These are phyloP conservation scores for Aureobasidium sp. DNA, from an alignment of 2,329 filamentous ascomycete genomes.

Conservation along the genomic window DNA sequence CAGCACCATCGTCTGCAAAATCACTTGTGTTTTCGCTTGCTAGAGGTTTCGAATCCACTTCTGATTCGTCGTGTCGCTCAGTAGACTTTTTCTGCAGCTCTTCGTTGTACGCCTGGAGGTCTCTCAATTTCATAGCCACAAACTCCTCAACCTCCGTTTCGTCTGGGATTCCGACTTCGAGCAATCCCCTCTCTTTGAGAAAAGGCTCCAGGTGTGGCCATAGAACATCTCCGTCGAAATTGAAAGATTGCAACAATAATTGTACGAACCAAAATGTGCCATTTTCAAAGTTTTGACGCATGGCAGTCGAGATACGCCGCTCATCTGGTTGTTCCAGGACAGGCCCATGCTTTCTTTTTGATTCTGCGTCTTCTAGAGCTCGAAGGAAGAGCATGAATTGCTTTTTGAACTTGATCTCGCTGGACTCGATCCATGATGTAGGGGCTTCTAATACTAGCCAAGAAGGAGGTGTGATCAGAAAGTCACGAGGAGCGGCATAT, in stretches of 20 bases:
- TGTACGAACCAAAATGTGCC: not conserved
- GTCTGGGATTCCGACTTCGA: not conserved
- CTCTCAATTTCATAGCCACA: not conserved
- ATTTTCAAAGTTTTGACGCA: not conserved
- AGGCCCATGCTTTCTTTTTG: not conserved
- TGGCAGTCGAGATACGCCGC: not conserved
- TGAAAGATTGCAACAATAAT: not conserved
- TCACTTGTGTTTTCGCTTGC: not conserved
- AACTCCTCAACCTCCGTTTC: not conserved
- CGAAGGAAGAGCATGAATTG: not conserved
- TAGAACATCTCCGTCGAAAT: not conserved
- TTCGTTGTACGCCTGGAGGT: not conserved
- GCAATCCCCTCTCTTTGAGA: not conserved
- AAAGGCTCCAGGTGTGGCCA: not conserved
- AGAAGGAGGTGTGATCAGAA: conserved; percentile 16
- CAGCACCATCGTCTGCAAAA: not conserved
- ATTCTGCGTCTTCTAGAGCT: not conserved
- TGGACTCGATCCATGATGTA: not conserved
- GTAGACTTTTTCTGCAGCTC: not conserved
- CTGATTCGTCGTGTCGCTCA: not conserved
- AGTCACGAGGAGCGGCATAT: conserved; percentile 17
- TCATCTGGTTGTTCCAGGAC: not conserved
- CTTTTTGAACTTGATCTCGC: not conserved
- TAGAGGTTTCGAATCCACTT: not conserved
- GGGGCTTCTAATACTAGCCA: not conserved